Percentiles rank a stretch among this genome's conserved stretches.
These are phyloP conservation scores for Apophysomyces sp. DNA, from an alignment of 371 early-diverging fungal species.

Conservation along the genomic window DNA sequence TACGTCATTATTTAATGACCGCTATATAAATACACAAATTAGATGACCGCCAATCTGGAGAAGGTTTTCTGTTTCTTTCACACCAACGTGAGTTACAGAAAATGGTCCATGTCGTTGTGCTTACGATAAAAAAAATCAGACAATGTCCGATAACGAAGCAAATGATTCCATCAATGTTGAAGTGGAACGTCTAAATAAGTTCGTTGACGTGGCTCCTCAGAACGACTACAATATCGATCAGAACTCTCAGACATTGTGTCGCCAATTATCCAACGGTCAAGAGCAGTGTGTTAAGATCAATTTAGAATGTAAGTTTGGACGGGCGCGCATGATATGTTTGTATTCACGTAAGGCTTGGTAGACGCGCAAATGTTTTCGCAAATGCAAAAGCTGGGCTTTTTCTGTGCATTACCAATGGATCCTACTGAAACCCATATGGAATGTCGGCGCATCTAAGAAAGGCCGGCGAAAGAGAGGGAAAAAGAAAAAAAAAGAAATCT, in stretches of 20 bases:
- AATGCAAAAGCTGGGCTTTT: constrained; percentile 62
- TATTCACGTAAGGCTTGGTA: constrained; percentile 2
- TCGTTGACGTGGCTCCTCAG: constrained; percentile 40
- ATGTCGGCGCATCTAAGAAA: constrained; percentile 39
- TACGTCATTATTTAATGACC: not conserved
- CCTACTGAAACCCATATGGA: constrained; percentile 57
- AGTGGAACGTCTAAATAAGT: constrained; percentile 33
- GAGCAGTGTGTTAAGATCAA: constrained; percentile 46
- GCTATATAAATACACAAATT: not conserved
- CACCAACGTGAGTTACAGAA: not conserved
- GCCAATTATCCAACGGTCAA: constrained; percentile 26
- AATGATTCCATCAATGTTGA: constrained; percentile 13
- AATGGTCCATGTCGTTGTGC: not conserved
- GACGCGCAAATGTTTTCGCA: constrained; percentile 54
- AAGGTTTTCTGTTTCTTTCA: not conserved
- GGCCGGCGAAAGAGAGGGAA: too few relatives aligned
- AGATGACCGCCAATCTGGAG: not conserved
- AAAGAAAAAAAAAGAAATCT: too few relatives aligned
- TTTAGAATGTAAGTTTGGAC: constrained; percentile 43
- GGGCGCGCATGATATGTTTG: not conserved
- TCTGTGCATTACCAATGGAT: constrained; percentile 57
- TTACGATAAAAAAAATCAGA: not conserved
- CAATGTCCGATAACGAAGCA: not conserved
- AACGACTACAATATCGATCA: constrained; percentile 49
- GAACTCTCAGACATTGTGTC: constrained; percentile 40